Conservation (phyloP, 768 basidiomycete genomes). For the Dioszegia hungarica region DNA sequence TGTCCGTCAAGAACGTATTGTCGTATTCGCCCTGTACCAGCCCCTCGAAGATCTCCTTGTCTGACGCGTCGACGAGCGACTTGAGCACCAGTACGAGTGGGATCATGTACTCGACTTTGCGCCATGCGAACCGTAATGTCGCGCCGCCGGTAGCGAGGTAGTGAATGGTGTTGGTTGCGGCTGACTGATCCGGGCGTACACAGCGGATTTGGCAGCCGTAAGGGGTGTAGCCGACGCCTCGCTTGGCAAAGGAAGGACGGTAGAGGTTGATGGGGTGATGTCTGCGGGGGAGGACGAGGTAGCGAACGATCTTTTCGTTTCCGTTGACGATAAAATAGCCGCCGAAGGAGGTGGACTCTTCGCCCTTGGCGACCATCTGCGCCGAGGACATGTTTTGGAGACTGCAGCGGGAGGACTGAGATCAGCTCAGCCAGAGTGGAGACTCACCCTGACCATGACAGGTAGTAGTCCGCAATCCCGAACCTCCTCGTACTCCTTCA, state of each 20-base stretch:
- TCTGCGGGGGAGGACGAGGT: conserved; percentile 86
- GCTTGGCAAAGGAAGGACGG: conserved; percentile 83
- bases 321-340: conserved; percentile 99
- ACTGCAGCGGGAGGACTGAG: conserved; percentile 88
- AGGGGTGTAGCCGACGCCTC: conserved; percentile 90
- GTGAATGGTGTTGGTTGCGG: conserved; percentile 91
- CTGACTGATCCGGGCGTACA: conserved; percentile 86
- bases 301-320: conserved; percentile 96
- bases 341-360: conserved; percentile 97
- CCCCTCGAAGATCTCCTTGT: conserved; percentile 94
- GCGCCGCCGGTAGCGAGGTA: conserved; percentile 94
- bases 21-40: conserved; percentile 94
- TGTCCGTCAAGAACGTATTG: conserved; percentile 95
- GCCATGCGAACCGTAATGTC: conserved; percentile 93
- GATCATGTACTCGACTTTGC: conserved; percentile 88
- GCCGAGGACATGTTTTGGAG: conserved; percentile 76
- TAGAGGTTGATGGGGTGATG: conserved; percentile 91
- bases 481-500: conserved; percentile 59
- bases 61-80: conserved; percentile 81
- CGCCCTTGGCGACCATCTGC: conserved; percentile 80
- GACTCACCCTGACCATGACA: conserved; percentile 90
- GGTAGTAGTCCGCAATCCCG: conserved; percentile 88
- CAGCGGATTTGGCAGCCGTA: conserved; percentile 94
- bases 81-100: conserved; percentile 96
- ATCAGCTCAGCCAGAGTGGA: background rate